Percentiles rank a stretch among this genome's conserved stretches.
phyloP scores from a whole-genome alignment of 2,329 filamentous ascomycete species.

The Elsinoe batatas region DNA sequence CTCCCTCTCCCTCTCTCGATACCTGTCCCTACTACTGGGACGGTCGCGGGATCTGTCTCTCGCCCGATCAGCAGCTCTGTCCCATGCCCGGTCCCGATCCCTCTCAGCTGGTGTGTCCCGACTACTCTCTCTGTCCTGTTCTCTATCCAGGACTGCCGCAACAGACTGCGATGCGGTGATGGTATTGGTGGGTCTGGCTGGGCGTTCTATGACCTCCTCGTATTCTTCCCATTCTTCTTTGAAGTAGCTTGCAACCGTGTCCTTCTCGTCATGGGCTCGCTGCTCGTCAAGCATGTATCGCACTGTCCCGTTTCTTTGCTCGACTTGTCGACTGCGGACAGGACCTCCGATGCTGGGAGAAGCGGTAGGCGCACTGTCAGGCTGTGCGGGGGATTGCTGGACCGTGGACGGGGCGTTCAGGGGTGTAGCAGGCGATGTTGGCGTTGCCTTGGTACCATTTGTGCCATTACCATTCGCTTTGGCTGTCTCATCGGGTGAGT shows the following conservation, averaged over 20 bases:
- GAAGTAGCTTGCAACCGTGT: conserved; percentile 57
- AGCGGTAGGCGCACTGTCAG: conserved; percentile 23
- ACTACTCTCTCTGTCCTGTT: conserved; percentile 21
- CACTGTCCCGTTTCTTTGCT: conserved; percentile 60
- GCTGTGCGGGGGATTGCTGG: conserved; percentile 27
- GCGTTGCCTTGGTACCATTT: conserved; percentile 20
- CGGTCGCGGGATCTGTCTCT: neutral
- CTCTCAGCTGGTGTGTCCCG: conserved; percentile 18
- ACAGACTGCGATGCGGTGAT: conserved; percentile 11
- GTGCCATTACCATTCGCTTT: conserved; percentile 26
- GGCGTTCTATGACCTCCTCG: conserved; percentile 62
- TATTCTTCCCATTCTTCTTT: conserved; percentile 67
- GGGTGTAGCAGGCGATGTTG: conserved; percentile 8
- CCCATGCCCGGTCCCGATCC: conserved; percentile 17
- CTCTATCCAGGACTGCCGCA: conserved; percentile 16
- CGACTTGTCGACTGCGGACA: conserved; percentile 26
- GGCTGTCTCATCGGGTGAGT: conserved; percentile 25
- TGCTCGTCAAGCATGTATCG: conserved; percentile 81
- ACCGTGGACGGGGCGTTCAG: conserved; percentile 4
- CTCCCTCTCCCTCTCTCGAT: neutral
- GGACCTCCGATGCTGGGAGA: conserved; percentile 24
- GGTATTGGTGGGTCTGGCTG: conserved; percentile 20
- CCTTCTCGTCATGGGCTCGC: conserved; percentile 61
- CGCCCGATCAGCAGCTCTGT: neutral
- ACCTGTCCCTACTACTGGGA: neutral